Conservation (phyloP, 2,329 filamentous ascomycete genomes). For the Fusarium armeniacum region DNA sequence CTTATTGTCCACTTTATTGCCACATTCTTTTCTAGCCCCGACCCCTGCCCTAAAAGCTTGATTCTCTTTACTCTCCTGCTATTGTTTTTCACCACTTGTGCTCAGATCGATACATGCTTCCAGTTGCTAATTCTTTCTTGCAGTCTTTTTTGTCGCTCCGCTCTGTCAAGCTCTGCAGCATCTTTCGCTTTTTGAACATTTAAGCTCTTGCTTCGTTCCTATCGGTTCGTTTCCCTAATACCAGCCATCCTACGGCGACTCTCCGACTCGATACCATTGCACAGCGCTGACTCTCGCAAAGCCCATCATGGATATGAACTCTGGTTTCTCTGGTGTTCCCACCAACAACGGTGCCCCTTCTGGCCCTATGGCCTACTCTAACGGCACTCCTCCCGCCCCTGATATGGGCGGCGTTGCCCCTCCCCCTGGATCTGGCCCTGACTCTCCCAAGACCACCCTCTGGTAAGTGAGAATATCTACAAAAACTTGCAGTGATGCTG, state of each 20-base stretch:
- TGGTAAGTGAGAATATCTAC: constrained; percentile 59
- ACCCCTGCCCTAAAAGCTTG: constrained; percentile 2
- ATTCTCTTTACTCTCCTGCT: neutral
- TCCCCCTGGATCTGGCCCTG: constrained; percentile 55
- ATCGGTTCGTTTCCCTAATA: constrained; percentile 27
- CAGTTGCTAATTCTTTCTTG: constrained; percentile 24
- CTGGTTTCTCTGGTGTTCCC: constrained; percentile 51
- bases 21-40: neutral
- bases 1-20: neutral
- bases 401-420: constrained; percentile 56
- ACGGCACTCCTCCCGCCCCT: constrained; percentile 58
- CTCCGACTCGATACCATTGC: neutral
- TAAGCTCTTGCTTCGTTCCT: constrained; percentile 38
- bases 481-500: constrained; percentile 12
- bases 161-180: constrained; percentile 43
- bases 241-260: neutral
- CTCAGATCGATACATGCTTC: neutral
- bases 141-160: constrained; percentile 42
- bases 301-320: constrained; percentile 54
- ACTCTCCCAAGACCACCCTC: constrained; percentile 70
- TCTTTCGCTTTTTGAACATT: constrained; percentile 39
- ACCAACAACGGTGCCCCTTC: constrained; percentile 53
- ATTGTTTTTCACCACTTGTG: neutral
- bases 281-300: constrained; percentile 33
- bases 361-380: constrained; percentile 56